phyloP scores from a whole-genome alignment of 169 alveolate genomes.

The Eimeria tenella region DNA sequence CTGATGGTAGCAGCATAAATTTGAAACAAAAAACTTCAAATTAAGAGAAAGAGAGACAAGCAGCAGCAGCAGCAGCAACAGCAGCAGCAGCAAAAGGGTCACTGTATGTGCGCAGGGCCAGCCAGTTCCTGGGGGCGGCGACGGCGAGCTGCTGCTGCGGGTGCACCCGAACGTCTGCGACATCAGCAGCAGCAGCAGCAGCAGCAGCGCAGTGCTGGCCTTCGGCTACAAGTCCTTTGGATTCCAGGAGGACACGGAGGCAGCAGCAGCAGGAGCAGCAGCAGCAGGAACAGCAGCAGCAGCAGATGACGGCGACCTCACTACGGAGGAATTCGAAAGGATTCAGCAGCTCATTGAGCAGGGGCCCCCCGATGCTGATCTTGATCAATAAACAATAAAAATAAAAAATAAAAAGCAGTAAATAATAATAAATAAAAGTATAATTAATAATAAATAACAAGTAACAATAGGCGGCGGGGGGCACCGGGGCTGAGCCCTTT shows the following conservation, averaged over 20 bases:
- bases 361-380: no score
- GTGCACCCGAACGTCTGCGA: slow-evolving; percentile 70
- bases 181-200: neutral
- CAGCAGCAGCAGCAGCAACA: no score
- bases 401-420: no score
- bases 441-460: no score
- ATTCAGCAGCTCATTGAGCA: neutral
- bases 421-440: no score
- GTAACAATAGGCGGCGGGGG: no score
- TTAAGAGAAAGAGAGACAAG: no score
- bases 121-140: slow-evolving; percentile 43
- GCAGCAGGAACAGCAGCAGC: neutral
- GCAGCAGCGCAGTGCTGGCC: neutral
- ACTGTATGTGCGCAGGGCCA: slow-evolving; percentile 23
- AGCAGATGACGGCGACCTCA: slow-evolving; percentile 10
- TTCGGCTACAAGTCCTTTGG: slow-evolving; percentile 10
- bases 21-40: no score
- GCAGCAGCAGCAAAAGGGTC: no score
- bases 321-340: slow-evolving; percentile 5
- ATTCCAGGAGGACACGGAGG: neutral
- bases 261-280: slow-evolving; percentile 19
- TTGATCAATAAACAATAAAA: no score
- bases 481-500: no score
- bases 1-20: no score
- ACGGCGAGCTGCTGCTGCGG: slow-evolving; percentile 69